These are phyloP conservation scores for Sphaerulina populicola DNA, from an alignment of 2,329 filamentous ascomycete species.

Conservation along the genomic window DNA sequence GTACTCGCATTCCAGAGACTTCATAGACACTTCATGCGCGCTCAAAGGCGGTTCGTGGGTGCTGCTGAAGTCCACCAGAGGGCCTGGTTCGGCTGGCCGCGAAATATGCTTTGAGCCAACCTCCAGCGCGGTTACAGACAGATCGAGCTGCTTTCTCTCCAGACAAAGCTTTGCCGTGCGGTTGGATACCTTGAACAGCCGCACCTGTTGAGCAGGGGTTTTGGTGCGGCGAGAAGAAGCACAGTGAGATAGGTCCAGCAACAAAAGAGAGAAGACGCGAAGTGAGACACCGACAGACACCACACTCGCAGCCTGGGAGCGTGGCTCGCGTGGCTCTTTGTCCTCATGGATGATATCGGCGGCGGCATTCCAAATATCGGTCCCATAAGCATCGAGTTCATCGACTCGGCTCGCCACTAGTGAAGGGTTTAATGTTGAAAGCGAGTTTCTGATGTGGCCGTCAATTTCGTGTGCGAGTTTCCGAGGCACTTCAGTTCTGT, in stretches of 20 bases:
- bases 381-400: conserved; percentile 50
- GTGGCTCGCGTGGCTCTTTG: conserved; percentile 9
- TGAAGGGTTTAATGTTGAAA: conserved; percentile 12
- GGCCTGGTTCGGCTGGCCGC: background rate
- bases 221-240: conserved; percentile 19
- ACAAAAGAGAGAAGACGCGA: conserved; percentile 55
- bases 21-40: conserved; percentile 29
- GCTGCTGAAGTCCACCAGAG: conserved; percentile 16
- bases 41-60: conserved; percentile 12
- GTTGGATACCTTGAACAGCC: conserved; percentile 59
- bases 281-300: conserved; percentile 29
- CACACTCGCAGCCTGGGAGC: background rate
- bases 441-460: conserved; percentile 13
- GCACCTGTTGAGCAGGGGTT: conserved; percentile 35
- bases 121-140: conserved; percentile 55
- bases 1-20: conserved; percentile 52
- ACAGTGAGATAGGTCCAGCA: conserved; percentile 54
- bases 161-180: conserved; percentile 58
- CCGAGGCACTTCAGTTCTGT: conserved; percentile 12
- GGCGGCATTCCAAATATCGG: conserved; percentile 59
- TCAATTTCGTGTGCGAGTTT: conserved; percentile 19
- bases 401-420: conserved; percentile 32
- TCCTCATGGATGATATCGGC: conserved; percentile 39
- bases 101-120: conserved; percentile 49
- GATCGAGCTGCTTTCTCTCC: conserved; percentile 48